Percentiles rank a stretch among this genome's conserved stretches.
Conservation (phyloP, 495 filamentous ascomycete genomes). For the Neurospora sp. region DNA sequence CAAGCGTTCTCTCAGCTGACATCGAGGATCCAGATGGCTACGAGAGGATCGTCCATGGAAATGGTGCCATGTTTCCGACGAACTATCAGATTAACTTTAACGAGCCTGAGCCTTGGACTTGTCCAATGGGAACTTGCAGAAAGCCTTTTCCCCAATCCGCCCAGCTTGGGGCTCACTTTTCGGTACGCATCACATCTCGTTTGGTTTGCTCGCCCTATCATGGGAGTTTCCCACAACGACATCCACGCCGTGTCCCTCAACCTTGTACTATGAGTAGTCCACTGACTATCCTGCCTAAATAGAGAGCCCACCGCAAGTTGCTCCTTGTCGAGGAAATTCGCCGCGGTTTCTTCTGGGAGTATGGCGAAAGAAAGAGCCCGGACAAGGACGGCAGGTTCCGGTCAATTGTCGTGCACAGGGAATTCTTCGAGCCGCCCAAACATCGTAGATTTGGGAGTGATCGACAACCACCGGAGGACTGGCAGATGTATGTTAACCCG, state of each 20-base stretch:
- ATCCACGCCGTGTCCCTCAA: background rate
- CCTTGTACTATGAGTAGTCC: background rate
- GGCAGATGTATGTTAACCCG: background rate
- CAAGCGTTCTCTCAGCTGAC: no score
- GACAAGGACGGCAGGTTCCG: constrained; percentile 3
- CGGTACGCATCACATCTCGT: background rate
- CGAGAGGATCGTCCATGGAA: no score
- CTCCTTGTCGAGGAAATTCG: constrained; percentile 13
- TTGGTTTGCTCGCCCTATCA: background rate
- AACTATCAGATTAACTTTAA: constrained; percentile 3
- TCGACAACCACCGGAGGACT: background rate
- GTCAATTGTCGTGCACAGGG: constrained; percentile 7
- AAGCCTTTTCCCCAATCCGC: constrained; percentile 1
- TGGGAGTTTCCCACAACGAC: no score
- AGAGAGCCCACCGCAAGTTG: constrained; percentile 8
- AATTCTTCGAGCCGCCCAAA: background rate
- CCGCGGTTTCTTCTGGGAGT: constrained; percentile 8
- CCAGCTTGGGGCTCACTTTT: constrained; percentile 14
- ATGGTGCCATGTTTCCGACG: constrained; percentile 8
- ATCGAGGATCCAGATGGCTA: background rate
- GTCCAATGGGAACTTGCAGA: constrained; percentile 10
- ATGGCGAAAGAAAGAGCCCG: constrained; percentile 2
- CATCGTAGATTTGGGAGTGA: background rate
- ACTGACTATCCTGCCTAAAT: background rate
- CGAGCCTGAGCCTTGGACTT: constrained; percentile 9